These are phyloP conservation scores for Verticillium nonalfalfae DNA, from an alignment of 2,329 filamentous ascomycete species.

Conservation along the genomic window DNA sequence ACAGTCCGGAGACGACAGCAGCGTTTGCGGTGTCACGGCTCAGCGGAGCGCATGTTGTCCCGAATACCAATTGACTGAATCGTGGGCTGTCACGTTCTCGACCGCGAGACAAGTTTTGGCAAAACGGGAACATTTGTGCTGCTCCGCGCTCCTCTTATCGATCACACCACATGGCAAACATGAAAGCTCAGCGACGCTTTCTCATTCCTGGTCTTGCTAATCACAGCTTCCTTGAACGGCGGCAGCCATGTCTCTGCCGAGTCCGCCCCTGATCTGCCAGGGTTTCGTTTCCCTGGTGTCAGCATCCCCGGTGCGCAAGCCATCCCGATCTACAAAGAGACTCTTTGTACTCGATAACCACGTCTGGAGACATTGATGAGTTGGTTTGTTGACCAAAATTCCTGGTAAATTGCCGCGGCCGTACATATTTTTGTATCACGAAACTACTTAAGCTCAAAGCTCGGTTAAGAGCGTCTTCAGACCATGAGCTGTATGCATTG, in stretches of 20 bases:
- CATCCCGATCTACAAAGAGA: neutral
- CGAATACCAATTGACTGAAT: no score
- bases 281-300: constrained; percentile 13
- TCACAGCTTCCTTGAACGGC: neutral
- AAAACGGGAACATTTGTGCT: no score
- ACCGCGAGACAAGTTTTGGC: no score
- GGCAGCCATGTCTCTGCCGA: neutral
- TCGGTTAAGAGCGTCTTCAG: neutral
- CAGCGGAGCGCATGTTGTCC: no score
- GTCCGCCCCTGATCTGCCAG: constrained; percentile 2
- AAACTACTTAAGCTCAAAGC: neutral
- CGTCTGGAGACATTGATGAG: neutral
- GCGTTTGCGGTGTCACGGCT: no score
- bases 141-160: no score
- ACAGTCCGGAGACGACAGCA: no score
- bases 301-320: neutral
- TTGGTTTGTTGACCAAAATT: neutral
- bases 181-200: no score
- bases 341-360: neutral
- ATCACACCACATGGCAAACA: no score
- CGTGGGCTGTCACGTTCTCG: no score
- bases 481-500: neutral
- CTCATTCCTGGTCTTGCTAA: neutral
- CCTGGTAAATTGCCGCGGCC: constrained; percentile 5
- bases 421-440: constrained; percentile 9